Percentiles rank a stretch among this genome's conserved stretches.
Evolutionary conservation across 202 grass and related monocot species (phyloP).

Genomic region (Eragrostis tef): DNA sequence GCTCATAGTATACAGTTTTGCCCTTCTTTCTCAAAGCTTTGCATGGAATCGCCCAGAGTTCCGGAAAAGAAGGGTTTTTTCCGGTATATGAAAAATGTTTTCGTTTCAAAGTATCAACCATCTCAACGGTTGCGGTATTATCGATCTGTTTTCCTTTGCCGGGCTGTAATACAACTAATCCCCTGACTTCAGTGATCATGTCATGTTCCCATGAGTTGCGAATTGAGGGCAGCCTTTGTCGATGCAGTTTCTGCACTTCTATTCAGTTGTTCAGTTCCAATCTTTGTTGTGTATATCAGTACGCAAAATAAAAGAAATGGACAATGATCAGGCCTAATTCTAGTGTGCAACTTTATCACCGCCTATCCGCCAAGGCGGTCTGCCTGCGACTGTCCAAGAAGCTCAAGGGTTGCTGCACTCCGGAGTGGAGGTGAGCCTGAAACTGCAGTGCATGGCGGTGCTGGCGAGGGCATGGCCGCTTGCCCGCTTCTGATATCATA

Average conservation of each 20-base stretch:
- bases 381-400: neutral
- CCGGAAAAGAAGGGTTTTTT: constrained; percentile 7
- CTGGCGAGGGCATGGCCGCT: neutral
- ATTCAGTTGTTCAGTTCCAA: neutral
- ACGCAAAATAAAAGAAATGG: neutral
- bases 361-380: neutral
- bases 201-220: constrained; percentile 51
- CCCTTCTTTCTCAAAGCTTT: constrained; percentile 33
- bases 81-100: constrained; percentile 16
- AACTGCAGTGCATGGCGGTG: constrained; percentile 6
- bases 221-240: neutral
- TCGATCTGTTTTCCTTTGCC: constrained; percentile 50
- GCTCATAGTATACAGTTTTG: constrained; percentile 18
- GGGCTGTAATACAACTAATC: constrained; percentile 56
- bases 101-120: constrained; percentile 1
- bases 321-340: neutral
- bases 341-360: neutral
- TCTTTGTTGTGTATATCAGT: neutral
- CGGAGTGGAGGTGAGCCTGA: neutral
- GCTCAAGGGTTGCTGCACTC: neutral
- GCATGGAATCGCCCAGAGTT: constrained; percentile 31
- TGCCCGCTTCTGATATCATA: neutral
- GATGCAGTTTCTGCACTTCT: neutral
- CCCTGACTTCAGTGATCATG: constrained; percentile 50
- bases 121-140: constrained; percentile 15